Base-by-base conservation (phyloP, 1,139 yeast species). In the Yamadazyma kanchanaburiensis region DNA sequence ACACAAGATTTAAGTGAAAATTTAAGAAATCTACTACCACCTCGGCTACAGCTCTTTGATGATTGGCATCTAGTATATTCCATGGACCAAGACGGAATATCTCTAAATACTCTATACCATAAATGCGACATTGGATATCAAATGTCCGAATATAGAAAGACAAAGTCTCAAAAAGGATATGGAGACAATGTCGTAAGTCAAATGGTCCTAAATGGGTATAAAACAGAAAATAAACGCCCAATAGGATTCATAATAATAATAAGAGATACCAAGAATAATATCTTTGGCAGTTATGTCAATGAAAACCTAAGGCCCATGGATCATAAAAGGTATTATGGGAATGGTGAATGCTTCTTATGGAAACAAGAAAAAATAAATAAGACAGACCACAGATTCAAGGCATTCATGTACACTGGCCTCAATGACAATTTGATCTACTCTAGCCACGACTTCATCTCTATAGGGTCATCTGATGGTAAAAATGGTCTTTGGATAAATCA, bases 271-370 rank as follows among this genome's bases (percentile, higher is more conserved):
- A 60, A 66, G 18, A 75, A 77, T 28, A 70, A 77, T 21, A 58
- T 76, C 27, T 91, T 91, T 63, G 99, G 99, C 0, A 84, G 89
- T 9, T 94, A 78, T 51, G 48, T 80, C 31, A 91, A 87, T 54
- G 96, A 87, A 43, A 68, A 75, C 34, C 70, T 84, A 34, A 77
- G 73, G 38, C 81, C 88, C 4, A 69, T 80, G 44, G 88, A 81
- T 28, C 78, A 77, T 29, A 74, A 74, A 48, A 67, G 88, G 35
- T 91, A 80, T 57, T 84, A 80, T 46, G 98, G 98, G 2, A 89
- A 88, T 55, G 96, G 97, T 1, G 96, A 91, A 54, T 87, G 97
- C 49, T 88, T 89, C 47, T 66, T 91, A 21, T 91, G 96, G 96
- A 85, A 83, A 46, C 51, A 70, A 21, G 82, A 77, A 37, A 21